These are phyloP conservation scores for Tuber indicum DNA, from an alignment of 495 filamentous ascomycete genomes.

Conservation along the genomic window DNA sequence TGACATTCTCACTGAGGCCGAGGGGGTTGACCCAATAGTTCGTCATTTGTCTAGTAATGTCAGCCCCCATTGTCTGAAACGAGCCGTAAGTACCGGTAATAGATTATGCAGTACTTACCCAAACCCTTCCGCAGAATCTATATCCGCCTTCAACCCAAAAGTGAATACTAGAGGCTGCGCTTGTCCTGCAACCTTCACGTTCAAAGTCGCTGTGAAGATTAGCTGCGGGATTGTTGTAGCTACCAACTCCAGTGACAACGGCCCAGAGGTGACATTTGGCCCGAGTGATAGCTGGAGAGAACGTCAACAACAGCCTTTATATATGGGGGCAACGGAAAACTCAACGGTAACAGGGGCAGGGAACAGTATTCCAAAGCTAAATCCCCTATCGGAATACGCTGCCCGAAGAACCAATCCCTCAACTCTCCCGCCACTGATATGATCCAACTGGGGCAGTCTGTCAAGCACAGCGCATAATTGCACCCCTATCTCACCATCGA, in stretches of 20 bases:
- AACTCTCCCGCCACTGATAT: slow-evolving; percentile 17
- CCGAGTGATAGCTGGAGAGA: slow-evolving; percentile 21
- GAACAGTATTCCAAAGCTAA: slow-evolving; percentile 29
- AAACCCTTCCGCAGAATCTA: slow-evolving; percentile 19
- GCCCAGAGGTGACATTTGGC: slow-evolving; percentile 24
- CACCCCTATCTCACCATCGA: slow-evolving; percentile 11
- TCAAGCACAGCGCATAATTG: slow-evolving; percentile 33
- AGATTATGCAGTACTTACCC: slow-evolving; percentile 3
- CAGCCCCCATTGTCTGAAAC: background rate
- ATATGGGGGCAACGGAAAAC: background rate
- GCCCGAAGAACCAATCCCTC: slow-evolving; percentile 19
- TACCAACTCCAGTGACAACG: slow-evolving; percentile 24
- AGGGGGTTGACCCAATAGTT: slow-evolving; percentile 32
- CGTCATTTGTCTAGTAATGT: slow-evolving; percentile 15
- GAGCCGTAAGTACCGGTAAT: too few species aligned
- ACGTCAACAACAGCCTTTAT: background rate
- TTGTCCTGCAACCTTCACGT: slow-evolving; percentile 20
- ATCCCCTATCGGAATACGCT: slow-evolving; percentile 16
- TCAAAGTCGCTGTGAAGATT: slow-evolving; percentile 17
- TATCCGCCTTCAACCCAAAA: slow-evolving; percentile 29
- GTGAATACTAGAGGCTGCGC: slow-evolving; percentile 28
- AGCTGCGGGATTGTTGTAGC: slow-evolving; percentile 20
- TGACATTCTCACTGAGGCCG: slow-evolving; percentile 22
- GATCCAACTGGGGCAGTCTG: slow-evolving; percentile 14
- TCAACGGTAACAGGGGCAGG: slow-evolving; percentile 32